Conservation (phyloP, 805 yeast genomes). For the Lachancea dasiensis region DNA sequence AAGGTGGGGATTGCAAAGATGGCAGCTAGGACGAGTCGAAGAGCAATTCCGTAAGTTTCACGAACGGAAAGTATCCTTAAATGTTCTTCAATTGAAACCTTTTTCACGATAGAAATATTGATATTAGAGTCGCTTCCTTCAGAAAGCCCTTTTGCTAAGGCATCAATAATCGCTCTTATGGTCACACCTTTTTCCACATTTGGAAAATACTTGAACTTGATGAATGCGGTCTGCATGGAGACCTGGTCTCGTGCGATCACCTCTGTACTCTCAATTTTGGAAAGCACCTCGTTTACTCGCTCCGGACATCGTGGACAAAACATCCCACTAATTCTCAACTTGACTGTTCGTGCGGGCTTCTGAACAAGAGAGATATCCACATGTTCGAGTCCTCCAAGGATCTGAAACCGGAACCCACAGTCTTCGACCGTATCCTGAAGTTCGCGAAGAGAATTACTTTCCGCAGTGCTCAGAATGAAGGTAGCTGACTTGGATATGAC, state of each 20-base stretch:
- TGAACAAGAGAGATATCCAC: conserved; percentile 44
- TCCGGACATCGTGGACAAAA: conserved; percentile 66
- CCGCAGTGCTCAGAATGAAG: conserved; percentile 47
- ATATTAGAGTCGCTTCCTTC: conserved; percentile 33
- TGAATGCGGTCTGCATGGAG: conserved; percentile 48
- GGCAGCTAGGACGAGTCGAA: conserved; percentile 44
- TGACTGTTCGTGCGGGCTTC: conserved; percentile 48
- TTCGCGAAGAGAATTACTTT: conserved; percentile 32
- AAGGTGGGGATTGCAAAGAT: conserved; percentile 62
- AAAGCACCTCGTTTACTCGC: conserved; percentile 43
- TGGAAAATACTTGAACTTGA: conserved; percentile 63
- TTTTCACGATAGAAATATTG: conserved; percentile 47
- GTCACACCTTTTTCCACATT: conserved; percentile 36
- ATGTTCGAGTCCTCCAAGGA: conserved; percentile 37
- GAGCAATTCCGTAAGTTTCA: conserved; percentile 43
- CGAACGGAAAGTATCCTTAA: conserved; percentile 42
- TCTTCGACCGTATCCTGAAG: conserved; percentile 54
- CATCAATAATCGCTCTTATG: conserved; percentile 48
- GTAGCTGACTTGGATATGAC: conserved; percentile 56
- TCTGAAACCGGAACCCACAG: conserved; percentile 57
- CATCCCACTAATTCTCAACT: conserved; percentile 38
- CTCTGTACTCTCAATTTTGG: conserved; percentile 46
- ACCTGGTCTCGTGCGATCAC: conserved; percentile 48
- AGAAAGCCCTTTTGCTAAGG: conserved; percentile 41
- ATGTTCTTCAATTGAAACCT: conserved; percentile 58